Conservation (phyloP, 163 green algal genomes). For the Coccomyxa subellipsoidea region DNA sequence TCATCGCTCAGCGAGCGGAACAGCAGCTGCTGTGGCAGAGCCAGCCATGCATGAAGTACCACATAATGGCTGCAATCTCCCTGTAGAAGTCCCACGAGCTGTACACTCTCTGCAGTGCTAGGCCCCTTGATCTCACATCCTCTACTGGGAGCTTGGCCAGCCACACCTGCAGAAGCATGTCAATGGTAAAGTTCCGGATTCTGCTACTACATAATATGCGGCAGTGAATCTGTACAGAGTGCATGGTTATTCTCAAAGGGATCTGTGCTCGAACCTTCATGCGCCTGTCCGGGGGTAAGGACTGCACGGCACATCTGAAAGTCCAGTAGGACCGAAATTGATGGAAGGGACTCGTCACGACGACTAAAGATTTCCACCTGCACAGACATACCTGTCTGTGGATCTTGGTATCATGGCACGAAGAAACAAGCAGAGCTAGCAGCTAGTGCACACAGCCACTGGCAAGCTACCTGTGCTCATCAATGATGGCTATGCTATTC, state of each 20-base stretch:
- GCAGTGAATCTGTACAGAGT: neutral
- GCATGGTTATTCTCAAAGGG: neutral
- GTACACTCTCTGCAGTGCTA: conserved; percentile 4
- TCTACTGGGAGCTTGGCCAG: neutral
- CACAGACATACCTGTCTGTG: neutral
- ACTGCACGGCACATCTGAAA: conserved; percentile 12
- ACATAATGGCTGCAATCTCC: neutral
- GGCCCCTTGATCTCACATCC: neutral
- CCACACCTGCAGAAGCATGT: neutral
- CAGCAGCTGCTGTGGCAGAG: neutral
- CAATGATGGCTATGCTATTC: neutral
- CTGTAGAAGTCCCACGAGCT: conserved; percentile 1
- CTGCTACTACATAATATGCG: neutral
- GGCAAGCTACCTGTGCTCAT: conserved; percentile 1
- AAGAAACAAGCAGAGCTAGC: neutral
- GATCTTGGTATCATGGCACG: neutral
- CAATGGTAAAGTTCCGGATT: neutral
- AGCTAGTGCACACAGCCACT: neutral
- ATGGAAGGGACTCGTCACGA: conserved; percentile 17
- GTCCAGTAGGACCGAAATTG: conserved; percentile 10
- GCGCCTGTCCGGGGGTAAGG: neutral
- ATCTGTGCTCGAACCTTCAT: neutral
- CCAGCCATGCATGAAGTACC: neutral
- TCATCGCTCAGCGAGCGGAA: neutral
- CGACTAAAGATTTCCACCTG: conserved; percentile 11